Evolutionary conservation across 352 stramenopile species (phyloP).

Genomic region (Phytophthora cactorum): DNA sequence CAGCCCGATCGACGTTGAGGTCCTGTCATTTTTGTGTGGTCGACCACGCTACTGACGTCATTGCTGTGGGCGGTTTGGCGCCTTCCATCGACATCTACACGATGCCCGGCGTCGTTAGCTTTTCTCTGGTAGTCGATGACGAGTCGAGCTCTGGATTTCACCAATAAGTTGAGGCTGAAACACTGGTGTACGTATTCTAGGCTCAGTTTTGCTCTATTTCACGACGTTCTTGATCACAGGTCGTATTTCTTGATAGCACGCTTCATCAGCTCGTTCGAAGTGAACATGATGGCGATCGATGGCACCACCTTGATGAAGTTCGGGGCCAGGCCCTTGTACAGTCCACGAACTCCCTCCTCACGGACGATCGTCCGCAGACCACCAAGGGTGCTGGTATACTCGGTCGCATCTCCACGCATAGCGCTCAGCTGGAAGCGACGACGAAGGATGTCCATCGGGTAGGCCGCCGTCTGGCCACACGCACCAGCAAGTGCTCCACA

Average conservation of each 20-base stretch:
- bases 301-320: slow-evolving; percentile 85
- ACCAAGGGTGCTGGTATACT: slow-evolving; percentile 61
- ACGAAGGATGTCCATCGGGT: slow-evolving; percentile 80
- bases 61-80: slow-evolving; percentile 66
- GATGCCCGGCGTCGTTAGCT: slow-evolving; percentile 85
- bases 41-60: slow-evolving; percentile 63
- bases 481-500: slow-evolving; percentile 72
- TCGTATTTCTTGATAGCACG: slow-evolving; percentile 41
- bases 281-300: slow-evolving; percentile 86
- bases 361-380: slow-evolving; percentile 54
- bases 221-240: slow-evolving; percentile 16
- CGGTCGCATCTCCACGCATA: slow-evolving; percentile 34
- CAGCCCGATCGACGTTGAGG: slow-evolving; percentile 56
- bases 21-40: slow-evolving; percentile 78
- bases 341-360: slow-evolving; percentile 57
- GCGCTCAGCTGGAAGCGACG: slow-evolving; percentile 74
- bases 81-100: slow-evolving; percentile 77
- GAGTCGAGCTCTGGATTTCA: slow-evolving; percentile 18
- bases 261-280: slow-evolving; percentile 78
- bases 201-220: slow-evolving; percentile 26
- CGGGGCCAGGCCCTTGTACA: slow-evolving; percentile 73
- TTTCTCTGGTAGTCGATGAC: slow-evolving; percentile 65
- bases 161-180: slow-evolving; percentile 12
- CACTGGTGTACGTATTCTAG: slow-evolving; percentile 27
- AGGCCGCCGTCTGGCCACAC: slow-evolving; percentile 73